These are phyloP conservation scores for Stephania japonica DNA, from an alignment of 164 flowering plant genomes.

Conservation along the genomic window DNA sequence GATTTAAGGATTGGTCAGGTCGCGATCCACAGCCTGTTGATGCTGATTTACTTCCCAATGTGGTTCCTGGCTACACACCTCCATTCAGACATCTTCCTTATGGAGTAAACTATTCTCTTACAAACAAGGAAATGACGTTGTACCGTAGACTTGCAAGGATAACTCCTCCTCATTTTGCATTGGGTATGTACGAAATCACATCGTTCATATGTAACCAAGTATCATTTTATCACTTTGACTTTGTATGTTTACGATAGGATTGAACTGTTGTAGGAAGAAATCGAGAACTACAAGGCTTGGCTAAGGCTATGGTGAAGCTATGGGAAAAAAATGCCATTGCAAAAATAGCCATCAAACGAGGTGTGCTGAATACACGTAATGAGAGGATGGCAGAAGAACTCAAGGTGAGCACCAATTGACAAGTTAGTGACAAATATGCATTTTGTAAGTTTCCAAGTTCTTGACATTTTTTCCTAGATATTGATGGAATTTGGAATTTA, in stretches of 20 bases:
- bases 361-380: conserved; percentile 73
- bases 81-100: conserved; percentile 79
- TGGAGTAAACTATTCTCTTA: conserved; percentile 44
- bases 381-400: conserved; percentile 97
- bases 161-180: conserved; percentile 85
- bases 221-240: conserved; percentile 4
- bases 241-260: conserved; percentile 1
- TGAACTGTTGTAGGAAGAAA: conserved; percentile 55
- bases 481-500: neutral
- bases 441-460: neutral
- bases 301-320: conserved; percentile 81
- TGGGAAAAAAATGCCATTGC: conserved; percentile 91
- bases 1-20: conserved; percentile 83
- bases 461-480: neutral
- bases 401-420: conserved; percentile 44
- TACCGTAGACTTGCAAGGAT: conserved; percentile 67
- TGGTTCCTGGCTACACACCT: conserved; percentile 56
- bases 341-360: conserved; percentile 93
- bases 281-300: conserved; percentile 81
- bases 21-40: conserved; percentile 76
- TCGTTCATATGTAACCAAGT: neutral
- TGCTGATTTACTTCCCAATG: conserved; percentile 78
- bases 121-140: conserved; percentile 55
- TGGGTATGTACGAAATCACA: conserved; percentile 45
- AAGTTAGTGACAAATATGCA: neutral